phyloP scores from a whole-genome alignment of 1,139 yeast genomes.

The Yamadazyma pseudoaaseri region DNA sequence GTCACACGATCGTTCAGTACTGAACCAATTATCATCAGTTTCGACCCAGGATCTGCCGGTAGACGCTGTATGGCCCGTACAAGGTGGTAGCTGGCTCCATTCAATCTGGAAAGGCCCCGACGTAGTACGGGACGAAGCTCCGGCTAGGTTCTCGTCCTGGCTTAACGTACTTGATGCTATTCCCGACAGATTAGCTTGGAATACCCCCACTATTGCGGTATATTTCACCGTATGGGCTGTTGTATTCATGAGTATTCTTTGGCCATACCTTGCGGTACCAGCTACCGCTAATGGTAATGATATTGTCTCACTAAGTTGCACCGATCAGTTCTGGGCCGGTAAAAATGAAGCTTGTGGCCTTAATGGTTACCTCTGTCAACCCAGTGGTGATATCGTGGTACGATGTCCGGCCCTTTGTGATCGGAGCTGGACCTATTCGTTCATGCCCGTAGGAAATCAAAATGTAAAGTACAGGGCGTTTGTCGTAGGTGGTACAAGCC shows the following conservation, averaged over 20 bases:
- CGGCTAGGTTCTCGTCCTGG: slow-evolving; percentile 21
- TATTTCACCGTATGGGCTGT: not conserved
- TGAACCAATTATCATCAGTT: too few relatives aligned
- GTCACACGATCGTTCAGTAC: too few relatives aligned
- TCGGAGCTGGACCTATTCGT: slow-evolving; percentile 73
- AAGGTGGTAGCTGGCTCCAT: too few relatives aligned
- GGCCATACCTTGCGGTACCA: slow-evolving; percentile 39
- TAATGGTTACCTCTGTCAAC: slow-evolving; percentile 55
- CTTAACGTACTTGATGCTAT: slow-evolving; percentile 34
- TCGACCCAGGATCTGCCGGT: too few relatives aligned
- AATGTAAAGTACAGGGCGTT: slow-evolving; percentile 70
- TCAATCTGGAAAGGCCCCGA: slow-evolving; percentile 54
- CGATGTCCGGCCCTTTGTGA: slow-evolving; percentile 91
- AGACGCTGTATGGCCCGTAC: too few relatives aligned
- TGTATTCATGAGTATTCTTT: slow-evolving; percentile 12
- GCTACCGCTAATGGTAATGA: slow-evolving; percentile 19
- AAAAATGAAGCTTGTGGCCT: slow-evolving; percentile 76
- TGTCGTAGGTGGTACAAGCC: slow-evolving; percentile 67
- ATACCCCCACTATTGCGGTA: slow-evolving; percentile 14
- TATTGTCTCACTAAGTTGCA: slow-evolving; percentile 43
- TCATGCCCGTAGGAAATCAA: slow-evolving; percentile 71
- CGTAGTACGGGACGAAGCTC: slow-evolving; percentile 48
- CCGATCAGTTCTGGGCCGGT: slow-evolving; percentile 62
- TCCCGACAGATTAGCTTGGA: slow-evolving; percentile 33
- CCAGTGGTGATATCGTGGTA: slow-evolving; percentile 54